These are phyloP conservation scores for Syzygium jambos DNA, from an alignment of 345 rosid genomes.

Conservation along the genomic window DNA sequence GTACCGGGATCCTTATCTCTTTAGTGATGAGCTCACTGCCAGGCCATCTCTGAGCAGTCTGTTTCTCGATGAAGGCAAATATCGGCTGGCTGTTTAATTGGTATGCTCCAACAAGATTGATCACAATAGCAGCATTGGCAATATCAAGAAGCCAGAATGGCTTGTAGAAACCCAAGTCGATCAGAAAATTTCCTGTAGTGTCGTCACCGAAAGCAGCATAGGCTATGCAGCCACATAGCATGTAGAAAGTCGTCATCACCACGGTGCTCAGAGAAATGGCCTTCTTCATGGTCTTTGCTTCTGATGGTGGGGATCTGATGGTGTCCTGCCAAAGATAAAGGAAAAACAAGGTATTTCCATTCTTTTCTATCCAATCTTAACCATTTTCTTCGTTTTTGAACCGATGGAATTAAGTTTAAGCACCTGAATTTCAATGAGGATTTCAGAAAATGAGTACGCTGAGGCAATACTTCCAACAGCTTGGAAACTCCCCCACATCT, in stretches of 20 bases:
- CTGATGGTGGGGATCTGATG: conserved; percentile 36
- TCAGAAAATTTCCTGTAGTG: conserved; percentile 37
- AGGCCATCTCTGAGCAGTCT: conserved; percentile 17
- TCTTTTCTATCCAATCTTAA: not conserved
- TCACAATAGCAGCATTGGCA: conserved; percentile 40
- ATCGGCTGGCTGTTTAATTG: conserved; percentile 45
- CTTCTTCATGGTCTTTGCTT: conserved; percentile 40
- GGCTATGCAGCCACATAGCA: conserved; percentile 48
- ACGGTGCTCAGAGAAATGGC: conserved; percentile 29
- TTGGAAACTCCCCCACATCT: conserved; percentile 66
- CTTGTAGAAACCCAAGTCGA: conserved; percentile 34
- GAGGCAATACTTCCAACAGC: conserved; percentile 77
- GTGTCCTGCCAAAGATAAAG: conserved; percentile 19
- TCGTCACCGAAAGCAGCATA: conserved; percentile 49
- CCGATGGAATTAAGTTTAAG: not conserved
- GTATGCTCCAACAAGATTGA: conserved; percentile 51
- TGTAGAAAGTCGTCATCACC: conserved; percentile 35
- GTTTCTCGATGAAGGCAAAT: conserved; percentile 40
- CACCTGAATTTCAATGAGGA: conserved; percentile 80
- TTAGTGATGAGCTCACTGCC: conserved; percentile 20
- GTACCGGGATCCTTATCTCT: conserved; percentile 25
- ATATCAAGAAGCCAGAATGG: conserved; percentile 52
- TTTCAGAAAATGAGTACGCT: conserved; percentile 58
- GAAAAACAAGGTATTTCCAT: not conserved
- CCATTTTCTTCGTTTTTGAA: not conserved